phyloP scores from a whole-genome alignment of 2,329 filamentous ascomycete species.

The Botrytis pseudocinerea region DNA sequence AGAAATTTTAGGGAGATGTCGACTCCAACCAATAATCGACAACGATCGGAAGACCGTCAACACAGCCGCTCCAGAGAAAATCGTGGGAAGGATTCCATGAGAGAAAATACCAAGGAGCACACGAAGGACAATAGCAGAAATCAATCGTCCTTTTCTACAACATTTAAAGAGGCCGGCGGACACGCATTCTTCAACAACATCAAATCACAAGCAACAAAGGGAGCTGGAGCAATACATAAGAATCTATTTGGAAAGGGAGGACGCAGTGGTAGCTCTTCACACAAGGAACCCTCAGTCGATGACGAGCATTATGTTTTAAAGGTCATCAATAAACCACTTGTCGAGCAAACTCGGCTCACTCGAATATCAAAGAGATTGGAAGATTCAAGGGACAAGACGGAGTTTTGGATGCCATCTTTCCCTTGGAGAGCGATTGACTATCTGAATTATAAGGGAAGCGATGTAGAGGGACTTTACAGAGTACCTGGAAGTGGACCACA shows the following conservation, averaged over 20 bases:
- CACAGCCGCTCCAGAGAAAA: conserved; percentile 47
- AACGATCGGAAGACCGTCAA: conserved; percentile 71
- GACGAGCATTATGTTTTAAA: conserved; percentile 83
- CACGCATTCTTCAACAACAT: conserved; percentile 70
- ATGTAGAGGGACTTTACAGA: conserved; percentile 90
- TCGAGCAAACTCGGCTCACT: conserved; percentile 87
- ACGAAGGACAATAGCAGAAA: conserved; percentile 27
- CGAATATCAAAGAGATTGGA: conserved; percentile 88
- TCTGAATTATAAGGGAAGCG: conserved; percentile 89
- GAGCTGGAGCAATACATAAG: conserved; percentile 79
- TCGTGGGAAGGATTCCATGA: conserved; percentile 34
- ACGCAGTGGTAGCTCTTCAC: conserved; percentile 68
- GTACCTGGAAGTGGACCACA: conserved; percentile 88
- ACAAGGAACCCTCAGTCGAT: conserved; percentile 65
- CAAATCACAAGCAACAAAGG: conserved; percentile 69
- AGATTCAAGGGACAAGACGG: conserved; percentile 88
- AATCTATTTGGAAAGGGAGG: conserved; percentile 78
- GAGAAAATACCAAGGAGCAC: conserved; percentile 36
- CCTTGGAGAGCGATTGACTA: conserved; percentile 97
- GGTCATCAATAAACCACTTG: conserved; percentile 80
- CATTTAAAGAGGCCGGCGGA: conserved; percentile 60
- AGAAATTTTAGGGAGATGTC: conserved; percentile 69
- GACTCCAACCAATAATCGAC: conserved; percentile 58
- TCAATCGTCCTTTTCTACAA: conserved; percentile 47
- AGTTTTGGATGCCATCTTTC: conserved; percentile 97